Evolutionary conservation across 1,139 yeast species (phyloP).

Genomic region (Sugiyamaella neomexicana): DNA sequence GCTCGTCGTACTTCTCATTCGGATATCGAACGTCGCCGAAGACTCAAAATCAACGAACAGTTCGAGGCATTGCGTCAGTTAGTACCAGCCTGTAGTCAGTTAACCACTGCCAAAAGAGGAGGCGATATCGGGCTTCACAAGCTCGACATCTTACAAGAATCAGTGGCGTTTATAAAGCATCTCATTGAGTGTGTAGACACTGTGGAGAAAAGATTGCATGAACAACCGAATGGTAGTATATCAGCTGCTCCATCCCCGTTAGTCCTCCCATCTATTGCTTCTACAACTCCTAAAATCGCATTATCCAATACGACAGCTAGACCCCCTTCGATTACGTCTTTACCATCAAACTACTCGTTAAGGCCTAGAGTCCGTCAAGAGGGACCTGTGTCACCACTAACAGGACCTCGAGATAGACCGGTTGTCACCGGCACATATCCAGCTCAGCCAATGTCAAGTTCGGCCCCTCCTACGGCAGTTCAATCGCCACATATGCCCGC

Average conservation of each 20-base stretch:
- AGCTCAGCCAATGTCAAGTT: background rate
- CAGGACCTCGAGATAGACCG: slow-evolving; percentile 13
- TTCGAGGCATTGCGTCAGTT: slow-evolving; percentile 76
- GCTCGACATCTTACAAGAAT: slow-evolving; percentile 72
- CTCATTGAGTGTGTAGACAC: slow-evolving; percentile 47
- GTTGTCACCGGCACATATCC: background rate
- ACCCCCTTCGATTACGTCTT: slow-evolving; percentile 2
- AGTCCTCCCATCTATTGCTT: slow-evolving; percentile 5
- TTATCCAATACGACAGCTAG: background rate
- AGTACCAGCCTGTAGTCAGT: slow-evolving; percentile 71
- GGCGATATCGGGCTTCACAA: slow-evolving; percentile 70
- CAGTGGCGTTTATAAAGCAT: slow-evolving; percentile 76
- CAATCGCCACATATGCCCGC: slow-evolving; percentile 10
- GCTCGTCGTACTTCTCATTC: slow-evolving; percentile 69
- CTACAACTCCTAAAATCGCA: slow-evolving; percentile 1
- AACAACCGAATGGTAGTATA: slow-evolving; percentile 1
- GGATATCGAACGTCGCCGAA: slow-evolving; percentile 74
- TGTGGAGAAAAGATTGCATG: slow-evolving; percentile 24
- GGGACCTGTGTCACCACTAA: slow-evolving; percentile 11
- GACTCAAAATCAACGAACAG: slow-evolving; percentile 77
- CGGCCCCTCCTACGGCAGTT: slow-evolving; percentile 8
- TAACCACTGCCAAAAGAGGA: slow-evolving; percentile 37
- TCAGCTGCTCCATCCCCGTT: slow-evolving; percentile 10
- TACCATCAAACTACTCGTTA: slow-evolving; percentile 10
- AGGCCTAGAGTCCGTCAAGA: slow-evolving; percentile 6